Percentiles rank a stretch among this genome's conserved stretches.
Evolutionary conservation across 2,329 filamentous ascomycete genomes (phyloP).

Genomic region (Escovopsis weberi): DNA sequence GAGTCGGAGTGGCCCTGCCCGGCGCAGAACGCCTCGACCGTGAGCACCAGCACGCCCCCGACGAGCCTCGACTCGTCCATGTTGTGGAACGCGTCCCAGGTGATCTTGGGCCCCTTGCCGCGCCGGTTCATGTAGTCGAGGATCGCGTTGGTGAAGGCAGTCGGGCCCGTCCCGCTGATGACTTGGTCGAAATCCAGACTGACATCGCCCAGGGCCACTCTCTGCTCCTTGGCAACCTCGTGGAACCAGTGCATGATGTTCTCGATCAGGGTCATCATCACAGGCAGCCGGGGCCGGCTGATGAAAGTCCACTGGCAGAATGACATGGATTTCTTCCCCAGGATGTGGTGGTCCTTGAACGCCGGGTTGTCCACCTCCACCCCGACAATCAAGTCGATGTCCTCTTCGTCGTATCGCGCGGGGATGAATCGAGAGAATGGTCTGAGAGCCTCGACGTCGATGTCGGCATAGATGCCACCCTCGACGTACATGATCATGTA

Average conservation of each 20-base stretch:
- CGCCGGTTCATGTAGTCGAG: slow-evolving; percentile 45
- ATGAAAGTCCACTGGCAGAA: slow-evolving; percentile 69
- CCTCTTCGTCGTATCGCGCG: slow-evolving; percentile 43
- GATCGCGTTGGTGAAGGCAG: slow-evolving; percentile 52
- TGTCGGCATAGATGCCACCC: slow-evolving; percentile 57
- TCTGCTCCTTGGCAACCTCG: slow-evolving; percentile 42
- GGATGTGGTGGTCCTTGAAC: slow-evolving; percentile 46
- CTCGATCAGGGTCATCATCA: slow-evolving; percentile 55
- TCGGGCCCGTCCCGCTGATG: slow-evolving; percentile 58
- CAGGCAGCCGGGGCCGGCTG: slow-evolving; percentile 49
- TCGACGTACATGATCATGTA: slow-evolving; percentile 60
- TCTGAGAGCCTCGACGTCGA: slow-evolving; percentile 22
- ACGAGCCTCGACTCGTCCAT: slow-evolving; percentile 51
- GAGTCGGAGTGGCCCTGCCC: slow-evolving; percentile 61
- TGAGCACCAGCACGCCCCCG: slow-evolving; percentile 49
- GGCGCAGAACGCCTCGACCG: slow-evolving; percentile 58
- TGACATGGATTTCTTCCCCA: slow-evolving; percentile 52
- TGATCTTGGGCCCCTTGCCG: slow-evolving; percentile 25
- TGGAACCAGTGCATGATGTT: slow-evolving; percentile 54
- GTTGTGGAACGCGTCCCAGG: slow-evolving; percentile 52
- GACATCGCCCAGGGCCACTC: slow-evolving; percentile 43
- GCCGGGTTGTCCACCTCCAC: slow-evolving; percentile 58
- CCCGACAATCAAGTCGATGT: slow-evolving; percentile 57
- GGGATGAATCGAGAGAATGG: slow-evolving; percentile 23
- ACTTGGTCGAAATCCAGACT: slow-evolving; percentile 57